Base-by-base conservation (phyloP, 2,329 filamentous ascomycete species). In the Cercospora sp. region DNA sequence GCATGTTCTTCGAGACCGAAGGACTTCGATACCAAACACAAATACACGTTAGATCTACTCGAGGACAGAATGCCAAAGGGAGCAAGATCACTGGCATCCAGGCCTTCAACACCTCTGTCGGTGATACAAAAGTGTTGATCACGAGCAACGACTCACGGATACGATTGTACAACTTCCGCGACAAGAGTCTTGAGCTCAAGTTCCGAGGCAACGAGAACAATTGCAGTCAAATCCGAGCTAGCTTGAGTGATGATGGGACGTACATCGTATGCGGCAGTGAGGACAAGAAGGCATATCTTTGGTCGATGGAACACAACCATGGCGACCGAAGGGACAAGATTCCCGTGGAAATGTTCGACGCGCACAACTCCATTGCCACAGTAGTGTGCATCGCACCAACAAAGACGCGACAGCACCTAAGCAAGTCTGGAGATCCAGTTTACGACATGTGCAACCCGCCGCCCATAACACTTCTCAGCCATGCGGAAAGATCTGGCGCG, bases 51-150 rank as follows among this genome's bases (percentile, higher is more conserved):
- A 89, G 94, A 55, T 97, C 94, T 0, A 93, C 93, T 0, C 87
- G 94, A 68, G 94, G 95, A 2, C 94, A 93, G 77, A 98, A 97
- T 76, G 91, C 94, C 4, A 97, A 97, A 78, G 94, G 94, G 5
- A 97, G 93, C 82, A 99, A 99, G 78, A 97, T 99, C 73, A 98
- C 95, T 0, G 94, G 93, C 6, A 97, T 99, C 63, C 89, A 94
- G 75, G 91, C 93, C 0, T 89, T 90, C 71, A 80, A 82, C 16
- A 81, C 84, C 23, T 82, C 86, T 61, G 86, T 86, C 40, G 88
- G 88, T 0, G 90, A 94, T 63, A 86, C 92, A 61, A 97, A 96
- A 75, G 83, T 99, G 2, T 83, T 99, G 6, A 89, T 99, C 66
- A 97, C 93, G 1, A 97, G 94, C 73, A 99, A 98, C 74, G 95